Base-by-base conservation (phyloP, 331 rosid genomes). In the Rosa hybrid region DNA sequence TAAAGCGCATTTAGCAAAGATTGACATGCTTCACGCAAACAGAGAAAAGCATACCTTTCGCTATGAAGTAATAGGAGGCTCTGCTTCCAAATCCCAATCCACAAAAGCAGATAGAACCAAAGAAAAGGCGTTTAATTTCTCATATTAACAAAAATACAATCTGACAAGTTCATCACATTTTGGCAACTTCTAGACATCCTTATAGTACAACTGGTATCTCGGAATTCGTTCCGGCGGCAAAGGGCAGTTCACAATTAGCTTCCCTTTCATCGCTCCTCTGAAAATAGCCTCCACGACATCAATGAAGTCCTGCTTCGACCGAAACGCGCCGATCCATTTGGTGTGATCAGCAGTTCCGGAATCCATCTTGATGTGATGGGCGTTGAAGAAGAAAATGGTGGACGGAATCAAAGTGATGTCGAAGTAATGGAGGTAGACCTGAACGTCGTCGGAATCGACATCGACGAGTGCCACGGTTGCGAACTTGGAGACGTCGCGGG, bases 321-420 rank as follows among this genome's bases (percentile, higher is more conserved):
- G 88, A 89, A 94, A 94, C 81, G 95, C 86, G 5, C 98, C 94
- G 70, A 94, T 71, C 98, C 98, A 94, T 81, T 94, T 94, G 59
- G 92, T 90, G 77, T 94, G 98, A 84, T 92, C 98, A 0, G 94
- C 97, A 71, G 94, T 94, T 62, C 97, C 94, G 4, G 88, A 89
- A 86, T 94, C 98, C 98, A 94, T 92, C 91, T 92, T 94, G 97
- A 91, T 91, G 84, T 94, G 98, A 86, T 92, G 97, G 13, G 98
- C 97, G 84, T 94, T 94, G 92, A 91, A 94, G 90, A 94, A 92
- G 86, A 92, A 94, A 60, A 94, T 71, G 0, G 92, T 90, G 21
- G 98, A 94, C 0, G 98, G 98, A 46, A 89, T 83, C 60, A 88
- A 76, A 73, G 94, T 81, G 23, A 94, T 92, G 88, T 92, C 97